Evolutionary conservation across 306 rosid species (phyloP), one percentile per base, ranked within the genome.

Genomic region (Trifolium dubium): DNA sequence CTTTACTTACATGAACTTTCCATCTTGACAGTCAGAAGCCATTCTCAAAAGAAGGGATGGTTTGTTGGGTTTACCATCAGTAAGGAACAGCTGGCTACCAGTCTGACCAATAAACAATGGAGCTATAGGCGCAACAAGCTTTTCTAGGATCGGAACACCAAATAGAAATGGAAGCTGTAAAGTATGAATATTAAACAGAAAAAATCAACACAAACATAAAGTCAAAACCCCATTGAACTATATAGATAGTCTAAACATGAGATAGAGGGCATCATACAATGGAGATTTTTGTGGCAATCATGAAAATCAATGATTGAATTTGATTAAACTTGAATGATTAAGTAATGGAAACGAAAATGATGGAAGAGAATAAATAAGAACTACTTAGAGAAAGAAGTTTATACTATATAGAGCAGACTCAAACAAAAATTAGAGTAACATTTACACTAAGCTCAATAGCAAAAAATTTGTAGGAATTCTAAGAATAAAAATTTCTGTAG

Each of bases 31-130:
- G 58, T 88, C 95, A 31, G 95, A 88, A 44, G 98, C 88, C 98
- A 94, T 94, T 85, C 95, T 83, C 76, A 91, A 83, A 64, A 94
- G 96, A 79, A 94, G 97, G 30, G 98, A 91, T 17, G 96, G 90
- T 65, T 68, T 92, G 53, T 92, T 87, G 47, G 97, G 89, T 76
- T 79, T 82, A 53, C 92, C 98, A 81, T 94, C 93, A 19, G 97
- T 94, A 68, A 94, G 92, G 86, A 94, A 94, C 73, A 94, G 79
- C 86, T 94, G 98, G 68, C 88, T 91, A 34, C 98, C 98, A 72
- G 96, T 91, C 55, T 82, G 91, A 47, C 98, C 95, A 64, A 83
- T 89, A 68, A 94, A 35, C 75, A 89, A 70, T 46, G 96, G 96
- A 81, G 98, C 98, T 31, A 94, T 71, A 2, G 97, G 98, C 2